These are phyloP conservation scores for Globisporangium heterothallicum DNA, from an alignment of 352 stramenopile species.

Conservation along the genomic window DNA sequence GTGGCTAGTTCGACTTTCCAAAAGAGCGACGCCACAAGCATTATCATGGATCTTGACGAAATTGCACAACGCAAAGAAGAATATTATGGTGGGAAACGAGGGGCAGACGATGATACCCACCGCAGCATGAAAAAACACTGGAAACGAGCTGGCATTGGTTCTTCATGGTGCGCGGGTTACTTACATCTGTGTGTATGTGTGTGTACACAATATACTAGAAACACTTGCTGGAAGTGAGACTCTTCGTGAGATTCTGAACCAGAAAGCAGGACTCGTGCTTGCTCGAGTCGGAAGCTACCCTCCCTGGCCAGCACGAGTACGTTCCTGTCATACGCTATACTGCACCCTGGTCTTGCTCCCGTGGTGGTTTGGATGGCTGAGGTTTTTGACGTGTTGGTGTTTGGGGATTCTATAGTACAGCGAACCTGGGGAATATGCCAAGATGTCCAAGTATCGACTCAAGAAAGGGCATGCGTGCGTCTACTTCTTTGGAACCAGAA, in stretches of 20 bases:
- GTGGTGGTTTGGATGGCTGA: constrained; percentile 1
- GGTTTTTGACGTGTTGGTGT: no score
- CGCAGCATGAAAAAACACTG: not conserved
- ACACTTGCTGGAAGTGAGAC: constrained; percentile 52
- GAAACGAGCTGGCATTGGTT: not conserved
- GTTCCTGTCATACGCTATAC: not conserved
- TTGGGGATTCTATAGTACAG: constrained; percentile 44
- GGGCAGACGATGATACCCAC: not conserved
- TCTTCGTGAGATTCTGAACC: constrained; percentile 66
- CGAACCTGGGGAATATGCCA: constrained; percentile 76
- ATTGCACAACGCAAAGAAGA: constrained; percentile 41
- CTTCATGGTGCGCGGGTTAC: constrained; percentile 1
- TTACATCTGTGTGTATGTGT: not conserved
- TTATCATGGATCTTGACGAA: constrained; percentile 33
- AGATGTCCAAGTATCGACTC: constrained; percentile 66
- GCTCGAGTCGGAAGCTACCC: constrained; percentile 76
- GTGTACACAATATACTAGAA: constrained; percentile 39
- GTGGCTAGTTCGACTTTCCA: no score
- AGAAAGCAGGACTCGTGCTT: constrained; percentile 71
- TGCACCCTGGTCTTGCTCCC: not conserved
- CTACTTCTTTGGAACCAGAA: constrained; percentile 84
- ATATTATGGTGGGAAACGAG: constrained; percentile 34
- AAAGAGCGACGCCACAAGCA: no score
- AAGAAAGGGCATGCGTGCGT: constrained; percentile 79
- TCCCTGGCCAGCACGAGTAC: constrained; percentile 76